Conservation (phyloP, 345 rosid genomes). For the Acer negundo region DNA sequence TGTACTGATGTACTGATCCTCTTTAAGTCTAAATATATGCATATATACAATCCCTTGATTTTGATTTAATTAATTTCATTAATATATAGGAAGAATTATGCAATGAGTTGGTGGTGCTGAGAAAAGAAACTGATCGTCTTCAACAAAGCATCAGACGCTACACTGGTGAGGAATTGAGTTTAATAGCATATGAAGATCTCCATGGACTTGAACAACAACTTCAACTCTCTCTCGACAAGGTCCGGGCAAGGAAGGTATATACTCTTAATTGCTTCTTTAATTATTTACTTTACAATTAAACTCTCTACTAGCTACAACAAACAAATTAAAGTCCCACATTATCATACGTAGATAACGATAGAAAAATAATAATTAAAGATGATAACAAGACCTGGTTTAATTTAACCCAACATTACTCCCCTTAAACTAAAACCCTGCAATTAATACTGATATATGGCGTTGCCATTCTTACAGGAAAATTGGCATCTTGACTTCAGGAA, state of each 20-base stretch:
- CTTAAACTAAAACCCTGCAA: too few relatives aligned
- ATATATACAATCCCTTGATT: not conserved
- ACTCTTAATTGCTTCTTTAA: too few relatives aligned
- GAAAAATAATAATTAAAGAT: too few relatives aligned
- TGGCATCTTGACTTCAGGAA: too few relatives aligned
- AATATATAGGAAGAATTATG: constrained; percentile 47
- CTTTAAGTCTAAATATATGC: not conserved
- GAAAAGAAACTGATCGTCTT: constrained; percentile 62
- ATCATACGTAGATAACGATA: too few relatives aligned
- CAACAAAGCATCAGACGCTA: constrained; percentile 56
- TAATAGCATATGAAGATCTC: constrained; percentile 52
- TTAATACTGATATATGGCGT: too few relatives aligned
- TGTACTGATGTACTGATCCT: not conserved
- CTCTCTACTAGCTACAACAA: too few relatives aligned
- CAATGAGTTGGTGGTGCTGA: constrained; percentile 55
- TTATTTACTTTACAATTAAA: too few relatives aligned
- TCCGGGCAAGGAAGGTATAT: constrained; percentile 72
- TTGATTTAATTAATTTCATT: not conserved
- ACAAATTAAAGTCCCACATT: too few relatives aligned
- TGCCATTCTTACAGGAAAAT: too few relatives aligned
- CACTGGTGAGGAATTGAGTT: constrained; percentile 62
- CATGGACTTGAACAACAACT: constrained; percentile 60
- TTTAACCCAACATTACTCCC: too few relatives aligned
- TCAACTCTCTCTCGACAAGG: constrained; percentile 60
- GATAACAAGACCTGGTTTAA: too few relatives aligned